Evolutionary conservation across 106 monocot genomes (phyloP).

Genomic region (Allium cepa): DNA sequence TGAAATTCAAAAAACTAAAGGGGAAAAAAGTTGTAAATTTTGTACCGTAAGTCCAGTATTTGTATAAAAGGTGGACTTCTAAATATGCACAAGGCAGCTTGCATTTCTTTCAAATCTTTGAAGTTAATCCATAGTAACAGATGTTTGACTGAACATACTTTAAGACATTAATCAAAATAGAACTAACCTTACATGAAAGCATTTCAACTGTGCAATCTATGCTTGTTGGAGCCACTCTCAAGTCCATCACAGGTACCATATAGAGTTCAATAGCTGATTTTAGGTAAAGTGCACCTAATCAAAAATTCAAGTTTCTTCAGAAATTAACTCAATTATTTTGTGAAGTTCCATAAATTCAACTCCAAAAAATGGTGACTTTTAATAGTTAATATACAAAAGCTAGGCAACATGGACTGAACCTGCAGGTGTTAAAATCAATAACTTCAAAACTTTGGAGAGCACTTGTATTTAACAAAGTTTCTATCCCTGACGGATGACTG

Average conservation of each 20-base stretch:
- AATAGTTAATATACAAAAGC: not conserved
- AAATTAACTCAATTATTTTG: not conserved
- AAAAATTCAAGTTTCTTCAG: not conserved
- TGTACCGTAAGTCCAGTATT: no score
- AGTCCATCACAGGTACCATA: slow-evolving; percentile 61
- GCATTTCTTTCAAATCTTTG: no score
- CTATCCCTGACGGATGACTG: slow-evolving; percentile 46
- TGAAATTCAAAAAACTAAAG: no score
- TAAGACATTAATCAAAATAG: not conserved
- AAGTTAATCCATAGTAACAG: no score
- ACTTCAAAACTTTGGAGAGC: slow-evolving; percentile 44
- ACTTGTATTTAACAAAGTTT: slow-evolving; percentile 60
- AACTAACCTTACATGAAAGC: slow-evolving; percentile 75
- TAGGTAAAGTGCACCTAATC: slow-evolving; percentile 64
- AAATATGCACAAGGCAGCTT: no score
- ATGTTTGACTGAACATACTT: no score
- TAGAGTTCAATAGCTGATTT: slow-evolving; percentile 45
- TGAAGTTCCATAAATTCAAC: not conserved
- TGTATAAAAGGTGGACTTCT: no score
- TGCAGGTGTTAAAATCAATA: slow-evolving; percentile 43
- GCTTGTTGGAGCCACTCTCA: slow-evolving; percentile 44
- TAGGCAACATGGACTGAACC: slow-evolving; percentile 12
- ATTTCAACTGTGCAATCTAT: slow-evolving; percentile 77
- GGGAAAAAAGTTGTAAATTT: no score
- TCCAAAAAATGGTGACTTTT: not conserved